Evolutionary conservation across 257 asterid species (phyloP).

Genomic region (Capsicum baccatum): DNA sequence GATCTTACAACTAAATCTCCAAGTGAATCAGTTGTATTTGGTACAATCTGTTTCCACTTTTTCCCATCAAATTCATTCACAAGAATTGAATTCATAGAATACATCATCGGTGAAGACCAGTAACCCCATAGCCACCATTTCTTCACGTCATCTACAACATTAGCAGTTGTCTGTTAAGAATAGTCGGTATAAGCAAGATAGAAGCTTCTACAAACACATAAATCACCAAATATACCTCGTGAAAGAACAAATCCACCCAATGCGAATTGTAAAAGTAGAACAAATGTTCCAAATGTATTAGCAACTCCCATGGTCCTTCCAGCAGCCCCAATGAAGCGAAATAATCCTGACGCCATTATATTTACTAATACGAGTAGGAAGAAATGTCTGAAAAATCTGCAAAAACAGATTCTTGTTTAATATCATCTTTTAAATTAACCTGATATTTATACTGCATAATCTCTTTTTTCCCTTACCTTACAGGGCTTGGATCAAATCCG

Average conservation of each 20-base stretch:
- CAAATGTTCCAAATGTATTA: constrained; percentile 50
- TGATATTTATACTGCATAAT: not conserved
- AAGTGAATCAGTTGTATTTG: constrained; percentile 43
- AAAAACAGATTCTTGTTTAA: not conserved
- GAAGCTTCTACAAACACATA: not conserved
- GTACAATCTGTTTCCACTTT: constrained; percentile 18
- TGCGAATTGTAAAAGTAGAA: constrained; percentile 41
- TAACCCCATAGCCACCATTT: constrained; percentile 25
- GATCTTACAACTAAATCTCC: constrained; percentile 46
- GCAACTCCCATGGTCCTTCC: constrained; percentile 60
- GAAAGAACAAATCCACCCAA: constrained; percentile 59
- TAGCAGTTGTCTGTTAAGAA: not conserved
- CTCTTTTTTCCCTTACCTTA: constrained; percentile 37
- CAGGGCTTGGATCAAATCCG: constrained; percentile 55
- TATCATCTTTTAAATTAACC: not conserved
- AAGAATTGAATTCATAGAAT: constrained; percentile 22
- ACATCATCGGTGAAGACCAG: not conserved
- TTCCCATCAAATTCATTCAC: constrained; percentile 23
- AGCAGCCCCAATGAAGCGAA: constrained; percentile 53
- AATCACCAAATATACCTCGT: constrained; percentile 45
- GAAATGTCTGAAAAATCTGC: constrained; percentile 60
- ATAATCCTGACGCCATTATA: constrained; percentile 55
- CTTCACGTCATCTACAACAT: constrained; percentile 1
- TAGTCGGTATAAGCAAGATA: not conserved
- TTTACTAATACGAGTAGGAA: constrained; percentile 45